Percentiles rank a stretch among this genome's conserved stretches.
Evolutionary conservation across 495 filamentous ascomycete genomes (phyloP).

Genomic region (Echria macrotheca): DNA sequence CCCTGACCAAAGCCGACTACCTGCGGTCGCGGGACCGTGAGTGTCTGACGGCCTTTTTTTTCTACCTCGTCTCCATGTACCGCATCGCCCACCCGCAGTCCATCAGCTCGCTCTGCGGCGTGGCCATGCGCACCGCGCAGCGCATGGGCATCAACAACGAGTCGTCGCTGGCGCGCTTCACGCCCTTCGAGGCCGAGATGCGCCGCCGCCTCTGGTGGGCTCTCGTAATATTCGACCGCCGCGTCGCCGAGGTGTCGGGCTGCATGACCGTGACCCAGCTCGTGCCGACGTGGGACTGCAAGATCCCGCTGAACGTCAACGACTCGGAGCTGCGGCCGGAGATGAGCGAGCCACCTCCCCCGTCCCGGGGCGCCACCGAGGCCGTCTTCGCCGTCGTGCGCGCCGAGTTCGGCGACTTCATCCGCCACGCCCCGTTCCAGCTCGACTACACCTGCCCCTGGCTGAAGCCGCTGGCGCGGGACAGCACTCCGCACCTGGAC

Average conservation of each 20-base stretch:
- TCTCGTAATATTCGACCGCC: slow-evolving; percentile 46
- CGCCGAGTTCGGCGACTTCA: slow-evolving; percentile 43
- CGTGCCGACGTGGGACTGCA: slow-evolving; percentile 52
- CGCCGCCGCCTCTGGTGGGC: slow-evolving; percentile 58
- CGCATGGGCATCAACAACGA: slow-evolving; percentile 51
- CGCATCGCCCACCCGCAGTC: slow-evolving; percentile 44
- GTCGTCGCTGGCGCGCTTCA: slow-evolving; percentile 24
- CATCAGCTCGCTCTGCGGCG: slow-evolving; percentile 47
- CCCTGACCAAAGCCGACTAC: slow-evolving; percentile 42
- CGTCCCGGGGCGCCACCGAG: slow-evolving; percentile 39
- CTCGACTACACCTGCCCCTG: slow-evolving; percentile 47
- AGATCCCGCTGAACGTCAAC: slow-evolving; percentile 48
- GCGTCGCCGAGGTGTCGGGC: slow-evolving; percentile 43
- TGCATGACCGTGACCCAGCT: slow-evolving; percentile 30
- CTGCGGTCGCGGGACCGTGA: slow-evolving; percentile 46
- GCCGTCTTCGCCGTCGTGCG: slow-evolving; percentile 47
- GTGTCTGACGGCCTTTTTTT: slow-evolving; percentile 54
- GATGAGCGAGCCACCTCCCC: slow-evolving; percentile 40
- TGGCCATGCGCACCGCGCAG: slow-evolving; percentile 50
- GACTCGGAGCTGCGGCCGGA: slow-evolving; percentile 50
- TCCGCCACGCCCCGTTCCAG: slow-evolving; percentile 42
- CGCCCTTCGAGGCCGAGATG: slow-evolving; percentile 50
- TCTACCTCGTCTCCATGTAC: slow-evolving; percentile 53
- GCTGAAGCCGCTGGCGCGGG: slow-evolving; percentile 33
- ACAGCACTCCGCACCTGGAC: slow-evolving; percentile 7